These are phyloP conservation scores for Kodamaea suecica DNA, from an alignment of 1,139 yeast species.

Conservation along the genomic window DNA sequence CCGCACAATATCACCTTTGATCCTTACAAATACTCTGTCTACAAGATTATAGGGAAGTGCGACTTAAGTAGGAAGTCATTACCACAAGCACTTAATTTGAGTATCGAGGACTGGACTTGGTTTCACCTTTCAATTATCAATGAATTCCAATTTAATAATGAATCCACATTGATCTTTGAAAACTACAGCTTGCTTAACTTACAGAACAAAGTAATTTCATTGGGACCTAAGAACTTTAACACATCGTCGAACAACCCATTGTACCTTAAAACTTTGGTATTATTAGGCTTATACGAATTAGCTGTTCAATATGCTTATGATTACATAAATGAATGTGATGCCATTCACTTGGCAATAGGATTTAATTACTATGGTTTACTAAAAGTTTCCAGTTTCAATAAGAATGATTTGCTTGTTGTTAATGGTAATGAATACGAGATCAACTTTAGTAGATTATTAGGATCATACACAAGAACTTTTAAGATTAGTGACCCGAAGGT, in stretches of 20 bases:
- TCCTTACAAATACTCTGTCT: conserved; percentile 87
- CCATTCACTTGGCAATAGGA: conserved; percentile 86
- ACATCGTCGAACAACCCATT: conserved; percentile 63
- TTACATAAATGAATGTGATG: conserved; percentile 70
- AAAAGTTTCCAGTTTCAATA: conserved; percentile 41
- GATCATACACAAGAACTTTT: conserved; percentile 76
- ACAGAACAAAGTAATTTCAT: conserved; percentile 65
- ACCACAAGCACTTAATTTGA: conserved; percentile 66
- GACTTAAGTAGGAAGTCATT: conserved; percentile 74
- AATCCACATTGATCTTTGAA: conserved; percentile 58
- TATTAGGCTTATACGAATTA: conserved; percentile 78
- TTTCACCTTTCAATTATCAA: conserved; percentile 75
- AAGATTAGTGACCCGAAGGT: conserved; percentile 83
- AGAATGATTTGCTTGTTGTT: conserved; percentile 34
- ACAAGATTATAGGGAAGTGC: conserved; percentile 89
- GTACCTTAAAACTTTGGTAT: conserved; percentile 70
- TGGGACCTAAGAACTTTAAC: conserved; percentile 74
- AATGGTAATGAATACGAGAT: conserved; percentile 44
- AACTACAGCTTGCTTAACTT: conserved; percentile 70
- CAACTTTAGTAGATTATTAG: conserved; percentile 58
- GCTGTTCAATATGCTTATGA: conserved; percentile 71
- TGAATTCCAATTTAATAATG: conserved; percentile 42
- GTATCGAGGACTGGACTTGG: conserved; percentile 98
- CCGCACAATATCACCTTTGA: conserved; percentile 50
- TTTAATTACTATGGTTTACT: conserved; percentile 73